Percentiles rank a stretch among this genome's conserved stretches.
phyloP scores from a whole-genome alignment of 1,139 yeast genomes.

The Debaryomycetaceae sp. region DNA sequence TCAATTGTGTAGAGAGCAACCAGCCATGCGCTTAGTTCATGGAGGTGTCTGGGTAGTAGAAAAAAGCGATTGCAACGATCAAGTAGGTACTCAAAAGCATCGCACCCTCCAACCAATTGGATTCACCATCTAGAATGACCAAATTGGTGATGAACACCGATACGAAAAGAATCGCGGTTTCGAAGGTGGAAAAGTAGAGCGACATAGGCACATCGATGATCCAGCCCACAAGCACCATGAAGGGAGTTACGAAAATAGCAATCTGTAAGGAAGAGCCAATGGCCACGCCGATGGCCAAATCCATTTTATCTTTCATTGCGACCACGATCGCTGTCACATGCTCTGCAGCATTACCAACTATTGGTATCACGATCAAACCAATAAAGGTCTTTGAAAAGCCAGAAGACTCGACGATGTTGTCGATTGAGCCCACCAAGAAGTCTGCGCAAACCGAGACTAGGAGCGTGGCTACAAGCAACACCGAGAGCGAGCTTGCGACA shows the following conservation, averaged over 20 bases:
- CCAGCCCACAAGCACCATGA: constrained; percentile 94
- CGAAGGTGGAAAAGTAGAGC: constrained; percentile 85
- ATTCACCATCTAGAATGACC: constrained; percentile 87
- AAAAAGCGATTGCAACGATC: constrained; percentile 86
- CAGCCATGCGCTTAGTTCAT: constrained; percentile 3
- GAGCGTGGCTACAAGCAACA: constrained; percentile 65
- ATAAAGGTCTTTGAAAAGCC: constrained; percentile 93
- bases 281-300: constrained; percentile 94
- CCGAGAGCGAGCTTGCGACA: constrained; percentile 38
- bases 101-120: constrained; percentile 96
- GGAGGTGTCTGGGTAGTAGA: constrained; percentile 61
- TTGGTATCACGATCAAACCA: constrained; percentile 89
- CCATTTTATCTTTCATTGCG: constrained; percentile 96
- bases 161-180: constrained; percentile 85
- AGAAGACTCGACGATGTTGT: constrained; percentile 75
- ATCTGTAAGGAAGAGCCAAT: constrained; percentile 96
- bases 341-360: constrained; percentile 98
- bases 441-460: constrained; percentile 91
- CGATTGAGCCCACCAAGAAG: constrained; percentile 88
- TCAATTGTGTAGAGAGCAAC: too few species aligned
- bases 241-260: constrained; percentile 91
- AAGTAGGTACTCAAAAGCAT: constrained; percentile 84
- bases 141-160: constrained; percentile 86
- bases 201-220: constrained; percentile 87
- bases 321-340: constrained; percentile 95